These are phyloP conservation scores for Colletotrichum liaoningense DNA, from an alignment of 2,329 filamentous ascomycete species.

Conservation along the genomic window DNA sequence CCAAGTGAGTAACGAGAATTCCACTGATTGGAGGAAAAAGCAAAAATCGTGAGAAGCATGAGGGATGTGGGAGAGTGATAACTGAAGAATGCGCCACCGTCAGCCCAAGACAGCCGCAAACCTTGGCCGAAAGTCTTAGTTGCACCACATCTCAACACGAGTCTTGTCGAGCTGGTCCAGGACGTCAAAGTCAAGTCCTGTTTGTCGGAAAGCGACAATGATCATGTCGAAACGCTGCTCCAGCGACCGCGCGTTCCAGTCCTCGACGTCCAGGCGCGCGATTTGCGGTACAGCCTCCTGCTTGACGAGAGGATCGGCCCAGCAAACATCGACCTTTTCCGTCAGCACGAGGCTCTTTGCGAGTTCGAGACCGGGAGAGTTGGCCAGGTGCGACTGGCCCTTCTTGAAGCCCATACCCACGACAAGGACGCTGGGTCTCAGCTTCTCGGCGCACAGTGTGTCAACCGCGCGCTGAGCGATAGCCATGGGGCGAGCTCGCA, in stretches of 20 bases:
- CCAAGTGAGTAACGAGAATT: neutral
- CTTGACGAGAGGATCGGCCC: conserved; percentile 56
- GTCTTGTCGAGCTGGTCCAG: conserved; percentile 48
- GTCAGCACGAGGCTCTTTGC: conserved; percentile 50
- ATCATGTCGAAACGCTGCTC: conserved; percentile 54
- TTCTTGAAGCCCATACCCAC: conserved; percentile 63
- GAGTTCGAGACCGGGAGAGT: conserved; percentile 59
- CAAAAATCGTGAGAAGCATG: neutral
- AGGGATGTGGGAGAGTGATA: neutral
- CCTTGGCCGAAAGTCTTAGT: conserved; percentile 18
- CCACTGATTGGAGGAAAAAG: conserved; percentile 9
- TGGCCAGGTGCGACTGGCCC: conserved; percentile 58
- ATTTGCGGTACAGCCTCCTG: conserved; percentile 55
- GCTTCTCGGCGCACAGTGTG: conserved; percentile 39
- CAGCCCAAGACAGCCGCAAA: conserved; percentile 18
- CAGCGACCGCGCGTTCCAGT: conserved; percentile 52
- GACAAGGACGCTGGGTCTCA: conserved; percentile 51
- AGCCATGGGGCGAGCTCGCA: conserved; percentile 51
- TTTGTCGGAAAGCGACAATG: conserved; percentile 56
- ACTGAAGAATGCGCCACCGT: conserved; percentile 9
- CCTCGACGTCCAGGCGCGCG: conserved; percentile 46
- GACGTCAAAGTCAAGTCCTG: conserved; percentile 53
- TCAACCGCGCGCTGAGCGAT: conserved; percentile 51
- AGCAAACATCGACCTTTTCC: conserved; percentile 53
- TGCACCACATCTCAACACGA: conserved; percentile 54